A percentile compares a stretch with the other conserved stretches of the same genome.
These are phyloP conservation scores for Exophiala sp. DNA, from an alignment of 2,329 filamentous ascomycete species.

Conservation along the genomic window DNA sequence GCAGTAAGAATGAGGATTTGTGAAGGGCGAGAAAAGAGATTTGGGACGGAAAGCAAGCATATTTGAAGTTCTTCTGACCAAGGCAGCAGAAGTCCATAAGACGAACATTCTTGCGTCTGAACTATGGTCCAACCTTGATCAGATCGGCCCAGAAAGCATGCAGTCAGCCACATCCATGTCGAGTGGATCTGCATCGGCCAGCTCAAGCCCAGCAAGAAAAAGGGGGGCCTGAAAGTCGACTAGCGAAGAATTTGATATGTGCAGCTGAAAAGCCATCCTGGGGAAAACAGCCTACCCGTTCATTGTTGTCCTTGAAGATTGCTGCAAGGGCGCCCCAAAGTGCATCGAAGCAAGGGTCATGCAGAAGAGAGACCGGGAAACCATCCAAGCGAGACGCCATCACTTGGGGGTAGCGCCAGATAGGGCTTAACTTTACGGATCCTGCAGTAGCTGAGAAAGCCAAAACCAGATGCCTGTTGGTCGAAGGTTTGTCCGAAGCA, in stretches of 20 bases:
- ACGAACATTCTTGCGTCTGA: slow-evolving; percentile 2
- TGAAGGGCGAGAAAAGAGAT: neutral
- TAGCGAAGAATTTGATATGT: slow-evolving; percentile 3
- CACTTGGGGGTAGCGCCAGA: slow-evolving; percentile 4
- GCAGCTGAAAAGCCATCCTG: slow-evolving; percentile 16
- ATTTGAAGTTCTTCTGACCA: slow-evolving; percentile 10
- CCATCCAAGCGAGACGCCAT: slow-evolving; percentile 17
- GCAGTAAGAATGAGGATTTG: slow-evolving; percentile 1
- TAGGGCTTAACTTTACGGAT: neutral
- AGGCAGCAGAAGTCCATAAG: slow-evolving; percentile 7
- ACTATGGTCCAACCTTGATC: neutral
- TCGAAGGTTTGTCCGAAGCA: neutral
- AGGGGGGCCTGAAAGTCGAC: slow-evolving; percentile 8
- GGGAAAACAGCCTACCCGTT: neutral
- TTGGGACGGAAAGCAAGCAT: slow-evolving; percentile 2
- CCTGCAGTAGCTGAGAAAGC: neutral
- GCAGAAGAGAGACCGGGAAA: neutral
- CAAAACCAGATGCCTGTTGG: neutral
- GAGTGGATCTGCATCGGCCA: slow-evolving; percentile 1
- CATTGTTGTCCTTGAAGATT: too few species aligned
- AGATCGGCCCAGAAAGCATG: neutral
- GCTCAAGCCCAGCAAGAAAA: neutral
- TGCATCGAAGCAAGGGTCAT: neutral
- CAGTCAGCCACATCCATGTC: slow-evolving; percentile 19
- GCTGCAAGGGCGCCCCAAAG: neutral